Base-by-base conservation (phyloP, 148 eudicot species). In the Chenopodium formosanum region DNA sequence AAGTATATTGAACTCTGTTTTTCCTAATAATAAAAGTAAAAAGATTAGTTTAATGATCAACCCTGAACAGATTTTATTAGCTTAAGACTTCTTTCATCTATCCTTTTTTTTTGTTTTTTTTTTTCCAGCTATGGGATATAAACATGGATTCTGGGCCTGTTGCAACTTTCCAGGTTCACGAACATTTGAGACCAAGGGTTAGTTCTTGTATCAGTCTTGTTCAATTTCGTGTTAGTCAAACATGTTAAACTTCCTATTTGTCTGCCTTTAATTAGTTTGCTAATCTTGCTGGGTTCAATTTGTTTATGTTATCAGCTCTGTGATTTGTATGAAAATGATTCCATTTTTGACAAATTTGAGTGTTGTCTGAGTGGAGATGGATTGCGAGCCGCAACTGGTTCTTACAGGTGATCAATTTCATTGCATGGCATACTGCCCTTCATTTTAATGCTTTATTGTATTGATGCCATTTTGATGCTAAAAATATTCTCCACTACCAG, bases 131-230 rank as follows among this genome's bases (percentile, higher is more conserved):
- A 79, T 95, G 98, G 98, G 97, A 95, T 82, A 92, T 95, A 79
- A 93, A 95, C 83, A 95, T 95, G 98, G 98, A 95, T 88, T 93
- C 98, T 37, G 98, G 98, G 64, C 97, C 98, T 74, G 94, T 95
- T 79, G 75, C 98, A 79, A 91, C 97, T 78, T 95, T 88, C 81
- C 98, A 93, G 85, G 98, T 95, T 80, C 98, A 95, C 53, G 98
- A 95, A 78, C 77, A 95, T 84, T 82, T 95, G 84, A 90, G 97
- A 88, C 97, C 98, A 46, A 93, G 90, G 98, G 98, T 95, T 82
- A 84, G 74, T 62, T 64, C 27, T 67, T 67, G 12, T 29, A 27
- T 29, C 70, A 11, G 70, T 29, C n/a, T 67, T 67, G 19, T 37
- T 37, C 44, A 37, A 37, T 67, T 56, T 56, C 62, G 17, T 56